Percentiles rank a stretch among this genome's conserved stretches.
Evolutionary conservation across 139 green algal genomes (phyloP).

Genomic region (Chlamydomonas sp.): DNA sequence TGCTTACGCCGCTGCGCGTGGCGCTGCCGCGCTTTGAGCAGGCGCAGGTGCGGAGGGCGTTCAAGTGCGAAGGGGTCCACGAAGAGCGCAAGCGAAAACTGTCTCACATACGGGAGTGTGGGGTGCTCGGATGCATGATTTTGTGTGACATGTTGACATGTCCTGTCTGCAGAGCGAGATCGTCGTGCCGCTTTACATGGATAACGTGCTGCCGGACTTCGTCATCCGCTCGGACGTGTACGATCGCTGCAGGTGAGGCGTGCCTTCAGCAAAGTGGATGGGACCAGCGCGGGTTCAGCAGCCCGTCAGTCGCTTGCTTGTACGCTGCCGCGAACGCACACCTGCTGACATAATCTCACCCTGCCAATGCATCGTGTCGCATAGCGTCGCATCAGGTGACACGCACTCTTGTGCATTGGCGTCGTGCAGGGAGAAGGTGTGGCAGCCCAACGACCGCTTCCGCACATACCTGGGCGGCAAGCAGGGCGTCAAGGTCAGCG

Average conservation of each 20-base stretch:
- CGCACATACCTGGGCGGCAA: conserved; percentile 83
- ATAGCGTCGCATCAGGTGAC: no score
- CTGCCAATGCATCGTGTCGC: background rate
- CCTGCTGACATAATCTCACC: background rate
- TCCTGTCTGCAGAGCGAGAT: conserved; percentile 37
- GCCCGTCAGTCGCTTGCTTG: background rate
- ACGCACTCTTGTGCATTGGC: no score
- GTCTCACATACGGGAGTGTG: background rate
- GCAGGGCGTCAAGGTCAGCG: conserved; percentile 60
- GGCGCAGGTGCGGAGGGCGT: background rate
- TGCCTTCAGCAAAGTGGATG: background rate
- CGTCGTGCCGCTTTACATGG: conserved; percentile 67
- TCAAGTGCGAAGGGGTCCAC: no score
- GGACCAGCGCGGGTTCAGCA: background rate
- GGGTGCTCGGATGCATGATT: background rate
- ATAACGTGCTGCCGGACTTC: conserved; percentile 81
- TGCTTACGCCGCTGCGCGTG: conserved; percentile 62
- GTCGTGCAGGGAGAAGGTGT: conserved; percentile 55
- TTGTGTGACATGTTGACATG: background rate
- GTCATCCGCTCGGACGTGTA: conserved; percentile 63
- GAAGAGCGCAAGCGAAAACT: no score
- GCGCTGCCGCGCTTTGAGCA: conserved; percentile 42
- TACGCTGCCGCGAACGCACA: no score
- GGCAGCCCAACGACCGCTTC: conserved; percentile 76
- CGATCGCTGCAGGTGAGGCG: conserved; percentile 37